A percentile compares a stretch with the other conserved stretches of the same genome.
Evolutionary conservation across 371 early-diverging fungal species (phyloP).

Genomic region (Fennellomyces sp.): DNA sequence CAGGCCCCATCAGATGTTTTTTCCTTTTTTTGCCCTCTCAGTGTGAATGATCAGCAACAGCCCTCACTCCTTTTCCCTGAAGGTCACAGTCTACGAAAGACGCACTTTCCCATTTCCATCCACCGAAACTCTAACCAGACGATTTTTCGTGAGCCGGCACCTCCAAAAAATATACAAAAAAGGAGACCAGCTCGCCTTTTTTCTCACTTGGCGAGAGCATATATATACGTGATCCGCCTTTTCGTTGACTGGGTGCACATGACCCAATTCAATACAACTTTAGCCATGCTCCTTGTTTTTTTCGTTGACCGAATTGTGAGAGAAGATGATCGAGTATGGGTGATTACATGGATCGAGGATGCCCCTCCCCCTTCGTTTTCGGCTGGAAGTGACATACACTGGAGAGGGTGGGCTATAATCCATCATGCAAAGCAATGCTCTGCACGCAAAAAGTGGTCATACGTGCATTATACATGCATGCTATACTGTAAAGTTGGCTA

Average conservation of each 20-base stretch:
- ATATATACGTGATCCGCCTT: too few relatives aligned
- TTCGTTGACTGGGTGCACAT: background rate
- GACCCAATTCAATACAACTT: too few relatives aligned
- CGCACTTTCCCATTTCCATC: background rate
- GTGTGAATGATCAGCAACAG: background rate
- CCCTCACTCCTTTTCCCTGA: background rate
- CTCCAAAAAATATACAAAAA: background rate
- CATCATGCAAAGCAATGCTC: background rate
- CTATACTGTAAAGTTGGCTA: background rate
- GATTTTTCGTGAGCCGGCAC: background rate
- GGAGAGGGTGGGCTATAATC: background rate
- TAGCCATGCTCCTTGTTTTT: background rate
- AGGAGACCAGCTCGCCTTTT: too few relatives aligned
- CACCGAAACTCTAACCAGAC: background rate
- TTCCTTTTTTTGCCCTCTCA: background rate
- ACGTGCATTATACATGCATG: conserved; percentile 1
- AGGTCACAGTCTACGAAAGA: too few relatives aligned
- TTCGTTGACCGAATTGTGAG: too few relatives aligned
- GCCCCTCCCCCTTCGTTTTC: too few relatives aligned
- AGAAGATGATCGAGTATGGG: background rate
- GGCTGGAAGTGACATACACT: background rate
- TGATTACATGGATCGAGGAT: background rate
- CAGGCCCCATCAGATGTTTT: background rate
- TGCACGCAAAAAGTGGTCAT: background rate
- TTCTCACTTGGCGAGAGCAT: too few relatives aligned